Evolutionary conservation across 2,329 filamentous ascomycete genomes (phyloP).

Genomic region (Amauroascus niger): DNA sequence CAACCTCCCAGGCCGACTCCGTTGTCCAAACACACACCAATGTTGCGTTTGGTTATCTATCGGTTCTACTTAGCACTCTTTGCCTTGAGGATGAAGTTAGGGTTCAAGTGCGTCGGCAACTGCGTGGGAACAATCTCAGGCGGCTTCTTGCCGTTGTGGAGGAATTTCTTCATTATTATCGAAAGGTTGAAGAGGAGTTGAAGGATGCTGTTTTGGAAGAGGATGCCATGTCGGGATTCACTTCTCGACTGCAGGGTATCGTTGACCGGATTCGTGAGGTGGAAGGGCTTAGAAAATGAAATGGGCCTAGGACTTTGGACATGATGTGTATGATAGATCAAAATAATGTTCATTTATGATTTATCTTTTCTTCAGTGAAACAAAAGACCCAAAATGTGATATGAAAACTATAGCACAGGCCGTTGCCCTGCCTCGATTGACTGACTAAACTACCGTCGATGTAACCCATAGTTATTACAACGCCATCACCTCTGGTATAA

Average conservation of each 20-base stretch:
- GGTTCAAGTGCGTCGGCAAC: conserved; percentile 32
- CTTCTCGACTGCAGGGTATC: conserved; percentile 45
- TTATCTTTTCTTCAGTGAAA: background rate
- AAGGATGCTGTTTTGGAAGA: conserved; percentile 36
- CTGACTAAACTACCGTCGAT: background rate
- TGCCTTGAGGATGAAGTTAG: conserved; percentile 49
- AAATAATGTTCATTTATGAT: background rate
- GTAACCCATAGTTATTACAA: background rate
- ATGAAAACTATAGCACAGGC: background rate
- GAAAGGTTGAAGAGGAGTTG: conserved; percentile 46
- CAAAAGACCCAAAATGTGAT: background rate
- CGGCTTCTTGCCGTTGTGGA: conserved; percentile 49
- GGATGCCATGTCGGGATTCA: conserved; percentile 45
- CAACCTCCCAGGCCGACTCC: conserved; percentile 40
- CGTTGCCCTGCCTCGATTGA: background rate
- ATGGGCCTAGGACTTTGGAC: background rate
- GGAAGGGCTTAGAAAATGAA: conserved; percentile 7
- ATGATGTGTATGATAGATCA: conserved; percentile 1
- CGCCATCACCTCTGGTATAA: no score
- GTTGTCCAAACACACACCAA: conserved; percentile 64
- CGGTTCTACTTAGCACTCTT: conserved; percentile 73
- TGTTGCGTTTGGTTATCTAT: conserved; percentile 77
- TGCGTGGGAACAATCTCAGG: conserved; percentile 42
- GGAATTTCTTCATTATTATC: conserved; percentile 53
- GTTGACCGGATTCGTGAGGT: conserved; percentile 36